Conservation (phyloP, 768 basidiomycete species). For the Sporobolomyces phaffii region DNA sequence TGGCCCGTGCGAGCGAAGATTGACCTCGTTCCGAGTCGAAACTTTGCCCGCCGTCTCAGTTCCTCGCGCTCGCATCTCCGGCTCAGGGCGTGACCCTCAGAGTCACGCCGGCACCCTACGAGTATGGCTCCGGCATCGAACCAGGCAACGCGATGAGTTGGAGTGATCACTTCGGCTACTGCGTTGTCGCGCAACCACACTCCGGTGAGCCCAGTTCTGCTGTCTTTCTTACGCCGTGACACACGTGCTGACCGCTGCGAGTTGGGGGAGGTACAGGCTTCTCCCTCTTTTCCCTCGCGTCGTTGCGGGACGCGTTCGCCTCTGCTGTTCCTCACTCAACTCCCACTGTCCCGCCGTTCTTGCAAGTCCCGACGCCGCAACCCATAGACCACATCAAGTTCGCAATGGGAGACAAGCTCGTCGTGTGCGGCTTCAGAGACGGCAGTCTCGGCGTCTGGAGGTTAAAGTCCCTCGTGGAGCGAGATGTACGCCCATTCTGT, state of each 20-base stretch:
- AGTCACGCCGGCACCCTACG: neutral
- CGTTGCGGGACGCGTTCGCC: constrained; percentile 14
- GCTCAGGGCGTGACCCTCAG: constrained; percentile 22
- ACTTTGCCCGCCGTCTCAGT: neutral
- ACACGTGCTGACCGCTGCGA: too few species aligned
- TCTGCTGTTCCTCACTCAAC: constrained; percentile 13
- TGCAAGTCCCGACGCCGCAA: neutral
- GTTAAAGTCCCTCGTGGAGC: constrained; percentile 34
- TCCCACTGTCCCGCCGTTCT: neutral
- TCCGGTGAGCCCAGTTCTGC: neutral
- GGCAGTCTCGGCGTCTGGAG: constrained; percentile 28
- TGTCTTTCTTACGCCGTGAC: neutral
- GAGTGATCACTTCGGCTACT: constrained; percentile 32
- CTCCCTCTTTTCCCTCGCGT: constrained; percentile 36
- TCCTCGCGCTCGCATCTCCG: constrained; percentile 29
- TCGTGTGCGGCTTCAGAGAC: constrained; percentile 34
- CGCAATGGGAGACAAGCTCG: constrained; percentile 34
- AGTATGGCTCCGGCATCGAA: neutral
- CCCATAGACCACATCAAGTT: constrained; percentile 39
- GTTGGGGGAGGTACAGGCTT: constrained; percentile 39
- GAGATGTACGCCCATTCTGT: constrained; percentile 6
- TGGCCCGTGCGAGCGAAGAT: too few species aligned
- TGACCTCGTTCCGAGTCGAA: neutral
- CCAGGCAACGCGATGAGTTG: constrained; percentile 27
- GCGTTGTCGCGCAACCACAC: neutral